A percentile compares a stretch with the other conserved stretches of the same genome.
Evolutionary conservation across 805 yeast species (phyloP).

Genomic region (Yarrowia bubula): DNA sequence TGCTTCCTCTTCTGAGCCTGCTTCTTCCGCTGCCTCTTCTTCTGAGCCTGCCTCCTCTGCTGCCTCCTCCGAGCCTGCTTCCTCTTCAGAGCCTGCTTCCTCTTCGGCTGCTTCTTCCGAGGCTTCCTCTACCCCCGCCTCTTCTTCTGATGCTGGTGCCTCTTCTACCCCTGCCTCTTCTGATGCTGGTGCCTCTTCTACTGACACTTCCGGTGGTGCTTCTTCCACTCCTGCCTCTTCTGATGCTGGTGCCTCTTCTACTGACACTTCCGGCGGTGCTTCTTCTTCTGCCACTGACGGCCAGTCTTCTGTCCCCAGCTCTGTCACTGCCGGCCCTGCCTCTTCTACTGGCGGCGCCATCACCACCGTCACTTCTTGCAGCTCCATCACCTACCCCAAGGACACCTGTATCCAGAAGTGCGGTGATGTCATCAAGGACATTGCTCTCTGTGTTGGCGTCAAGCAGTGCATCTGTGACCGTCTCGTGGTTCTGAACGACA

Average conservation of each 20-base stretch:
- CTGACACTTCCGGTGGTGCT: background rate
- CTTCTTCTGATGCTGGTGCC: background rate
- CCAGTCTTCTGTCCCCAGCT: background rate
- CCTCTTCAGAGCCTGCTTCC: background rate
- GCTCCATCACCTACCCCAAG: background rate
- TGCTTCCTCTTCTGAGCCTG: background rate
- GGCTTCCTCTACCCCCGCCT: background rate
- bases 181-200: background rate
- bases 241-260: background rate
- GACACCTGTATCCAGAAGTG: background rate
- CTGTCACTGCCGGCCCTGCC: background rate
- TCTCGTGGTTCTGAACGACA: background rate
- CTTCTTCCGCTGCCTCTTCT: background rate
- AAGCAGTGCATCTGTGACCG: constrained; percentile 6
- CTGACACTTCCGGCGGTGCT: too few relatives aligned
- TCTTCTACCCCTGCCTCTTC: background rate
- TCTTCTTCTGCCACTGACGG: background rate
- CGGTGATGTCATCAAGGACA: background rate
- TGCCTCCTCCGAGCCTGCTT: background rate
- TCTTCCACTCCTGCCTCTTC: background rate
- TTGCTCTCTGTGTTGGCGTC: background rate
- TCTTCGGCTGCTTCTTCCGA: background rate
- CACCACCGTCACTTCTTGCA: background rate
- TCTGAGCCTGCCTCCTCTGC: background rate
- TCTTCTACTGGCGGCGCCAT: background rate